Conservation (phyloP, 768 basidiomycete species). For the Pleurotus eryngii region DNA sequence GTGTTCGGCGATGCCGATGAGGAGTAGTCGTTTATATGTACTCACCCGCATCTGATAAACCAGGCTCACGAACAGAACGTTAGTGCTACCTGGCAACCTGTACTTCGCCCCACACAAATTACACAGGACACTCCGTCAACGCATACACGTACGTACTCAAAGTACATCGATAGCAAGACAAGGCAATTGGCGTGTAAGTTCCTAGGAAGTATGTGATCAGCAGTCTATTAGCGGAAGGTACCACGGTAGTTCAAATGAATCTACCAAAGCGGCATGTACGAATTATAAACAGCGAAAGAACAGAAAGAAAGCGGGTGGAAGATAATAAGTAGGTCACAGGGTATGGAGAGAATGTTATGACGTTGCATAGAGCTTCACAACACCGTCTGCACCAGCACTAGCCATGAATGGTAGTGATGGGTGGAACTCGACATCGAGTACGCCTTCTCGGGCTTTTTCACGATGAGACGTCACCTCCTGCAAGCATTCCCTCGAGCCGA, state of each 20-base stretch:
- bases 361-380: slow-evolving; percentile 87
- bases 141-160: not conserved
- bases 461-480: slow-evolving; percentile 91
- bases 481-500: slow-evolving; percentile 73
- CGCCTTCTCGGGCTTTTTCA: slow-evolving; percentile 87
- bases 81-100: too few relatives aligned
- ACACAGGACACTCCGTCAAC: too few relatives aligned
- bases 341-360: slow-evolving; percentile 45
- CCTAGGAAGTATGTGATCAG: slow-evolving; percentile 1
- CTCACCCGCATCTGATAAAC: too few relatives aligned
- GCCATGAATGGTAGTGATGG: slow-evolving; percentile 82
- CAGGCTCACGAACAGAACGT: too few relatives aligned
- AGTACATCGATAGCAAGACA: not conserved
- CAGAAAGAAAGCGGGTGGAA: slow-evolving; percentile 1
- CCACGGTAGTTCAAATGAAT: slow-evolving; percentile 3
- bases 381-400: slow-evolving; percentile 94
- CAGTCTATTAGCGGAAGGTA: slow-evolving; percentile 7
- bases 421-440: slow-evolving; percentile 84
- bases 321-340: slow-evolving; percentile 5
- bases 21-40: too few relatives aligned
- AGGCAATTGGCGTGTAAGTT: not conserved
- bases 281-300: slow-evolving; percentile 6
- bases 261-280: not conserved
- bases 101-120: too few relatives aligned
- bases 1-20: too few relatives aligned